Conservation (phyloP, 2,329 filamentous ascomycete genomes). For the Hypoxylon sp. region DNA sequence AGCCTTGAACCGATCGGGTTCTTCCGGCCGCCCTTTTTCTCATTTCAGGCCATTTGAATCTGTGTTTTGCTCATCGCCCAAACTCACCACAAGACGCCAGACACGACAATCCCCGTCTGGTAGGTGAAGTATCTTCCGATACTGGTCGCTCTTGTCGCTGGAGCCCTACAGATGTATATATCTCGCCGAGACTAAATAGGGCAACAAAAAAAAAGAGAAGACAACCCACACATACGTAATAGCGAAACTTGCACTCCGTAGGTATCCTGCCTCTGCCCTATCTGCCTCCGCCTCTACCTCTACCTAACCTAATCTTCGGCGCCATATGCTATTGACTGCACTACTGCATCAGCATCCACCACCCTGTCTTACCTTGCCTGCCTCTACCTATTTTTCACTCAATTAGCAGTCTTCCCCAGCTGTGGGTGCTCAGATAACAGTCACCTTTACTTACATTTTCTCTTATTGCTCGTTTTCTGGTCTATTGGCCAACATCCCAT, state of each 20-base stretch:
- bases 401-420: slow-evolving; percentile 11
- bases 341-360: slow-evolving; percentile 38
- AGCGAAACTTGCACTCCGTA: slow-evolving; percentile 26
- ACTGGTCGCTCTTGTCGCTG: slow-evolving; percentile 18
- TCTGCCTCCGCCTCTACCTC: not conserved
- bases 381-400: slow-evolving; percentile 19
- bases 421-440: slow-evolving; percentile 31
- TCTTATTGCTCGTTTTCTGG: slow-evolving; percentile 11
- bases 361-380: slow-evolving; percentile 34
- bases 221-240: slow-evolving; percentile 33
- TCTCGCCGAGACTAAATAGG: slow-evolving; percentile 23
- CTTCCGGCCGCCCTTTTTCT: slow-evolving; percentile 31
- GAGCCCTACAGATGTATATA: slow-evolving; percentile 25
- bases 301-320: slow-evolving; percentile 26
- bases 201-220: slow-evolving; percentile 8
- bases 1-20: slow-evolving; percentile 34
- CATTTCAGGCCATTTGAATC: slow-evolving; percentile 23
- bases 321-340: slow-evolving; percentile 26
- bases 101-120: slow-evolving; percentile 24
- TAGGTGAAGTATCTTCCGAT: slow-evolving; percentile 23
- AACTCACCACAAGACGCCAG: slow-evolving; percentile 23
- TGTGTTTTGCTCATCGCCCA: slow-evolving; percentile 20
- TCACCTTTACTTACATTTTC: slow-evolving; percentile 21
- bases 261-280: slow-evolving; percentile 7
- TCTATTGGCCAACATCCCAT: slow-evolving; percentile 9